Base-by-base conservation (phyloP, 2,329 filamentous ascomycete species). In the Penicillium psychrosexuale region DNA sequence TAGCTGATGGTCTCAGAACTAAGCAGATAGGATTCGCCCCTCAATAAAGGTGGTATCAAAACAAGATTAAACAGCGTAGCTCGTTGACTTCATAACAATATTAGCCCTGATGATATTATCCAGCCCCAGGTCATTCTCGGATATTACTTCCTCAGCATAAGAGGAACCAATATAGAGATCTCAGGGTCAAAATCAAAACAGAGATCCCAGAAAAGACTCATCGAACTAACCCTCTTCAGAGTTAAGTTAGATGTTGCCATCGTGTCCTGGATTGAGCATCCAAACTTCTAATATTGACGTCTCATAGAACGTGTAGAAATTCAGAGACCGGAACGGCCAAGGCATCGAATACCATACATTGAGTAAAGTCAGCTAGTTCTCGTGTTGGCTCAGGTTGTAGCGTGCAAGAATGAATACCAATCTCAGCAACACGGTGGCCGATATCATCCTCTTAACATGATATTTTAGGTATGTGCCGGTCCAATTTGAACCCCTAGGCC, bases 401-500 rank as follows among this genome's bases (percentile, higher is more conserved):
- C 15, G 31, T 38, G 33, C 49, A 39, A 47, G 42, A 31, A 28
- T 13, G 13, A 27, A 22, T 54, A 38, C 31, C 8, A 12, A 33
- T 44, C 19, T 39, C 24, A 27, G 2, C 24, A 8, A 22, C 4
- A 24, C 47, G 3, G 24, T 45, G 15, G 8, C n/a, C 28, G 12
- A 22, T 28, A 45, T 31, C 33, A n/a, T 39, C 5, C 33, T 40
- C 28, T 24, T 27, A 12, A 24, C 15, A 22, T 40, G 42, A 6
- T 9, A 12, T 45, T 17, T 37, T 56, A 64, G 17, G 58, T 61
- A 45, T 62, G 59, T 7, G 55, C 37, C 8, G 66, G 59, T 22
- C 66, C 62, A 42, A 72, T 65, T 38, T 69, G 60, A 45, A 70
- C 66, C 6, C 67, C 67, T 40, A 72, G 44, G 4, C 57, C 58